Conservation (phyloP, 2,329 filamentous ascomycete genomes). For the Pyrenochaeta sp. region DNA sequence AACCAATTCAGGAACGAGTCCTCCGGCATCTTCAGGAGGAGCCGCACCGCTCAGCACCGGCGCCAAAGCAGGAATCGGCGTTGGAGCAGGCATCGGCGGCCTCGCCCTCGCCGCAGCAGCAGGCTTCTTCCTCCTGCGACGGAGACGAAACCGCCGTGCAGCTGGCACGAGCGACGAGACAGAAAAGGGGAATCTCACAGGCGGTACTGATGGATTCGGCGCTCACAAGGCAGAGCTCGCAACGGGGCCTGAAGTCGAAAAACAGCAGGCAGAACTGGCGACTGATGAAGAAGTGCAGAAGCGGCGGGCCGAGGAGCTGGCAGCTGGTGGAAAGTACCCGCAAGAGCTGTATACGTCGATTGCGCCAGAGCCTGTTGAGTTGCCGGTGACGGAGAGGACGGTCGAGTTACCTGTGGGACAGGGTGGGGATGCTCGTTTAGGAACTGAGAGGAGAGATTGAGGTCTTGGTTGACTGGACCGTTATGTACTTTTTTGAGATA, state of each 20-base stretch:
- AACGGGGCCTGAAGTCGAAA: constrained; percentile 7
- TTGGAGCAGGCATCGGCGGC: constrained; percentile 1
- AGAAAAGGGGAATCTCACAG: not conserved
- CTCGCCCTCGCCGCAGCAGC: not conserved
- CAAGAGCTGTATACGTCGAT: constrained; percentile 1
- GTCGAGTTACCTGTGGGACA: not conserved
- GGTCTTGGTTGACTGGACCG: too few relatives aligned
- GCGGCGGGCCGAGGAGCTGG: not conserved
- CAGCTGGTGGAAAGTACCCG: not conserved
- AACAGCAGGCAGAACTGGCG: not conserved
- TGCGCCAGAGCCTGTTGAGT: constrained; percentile 1
- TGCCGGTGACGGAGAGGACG: constrained; percentile 1
- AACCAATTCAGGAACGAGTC: not conserved
- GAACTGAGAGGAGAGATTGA: not conserved
- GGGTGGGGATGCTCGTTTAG: not conserved
- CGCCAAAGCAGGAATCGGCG: constrained; percentile 12
- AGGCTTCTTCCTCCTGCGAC: not conserved
- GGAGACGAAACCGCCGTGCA: constrained; percentile 1
- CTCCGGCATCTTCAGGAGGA: not conserved
- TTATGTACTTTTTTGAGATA: too few relatives aligned
- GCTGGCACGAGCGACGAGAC: not conserved
- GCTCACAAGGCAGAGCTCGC: constrained; percentile 9
- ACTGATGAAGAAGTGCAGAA: not conserved
- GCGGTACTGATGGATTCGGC: not conserved
- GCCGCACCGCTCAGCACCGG: constrained; percentile 2